A percentile compares a stretch with the other conserved stretches of the same genome.
These are phyloP conservation scores for Fusarium sp. DNA, from an alignment of 2,329 filamentous ascomycete genomes.

Conservation along the genomic window DNA sequence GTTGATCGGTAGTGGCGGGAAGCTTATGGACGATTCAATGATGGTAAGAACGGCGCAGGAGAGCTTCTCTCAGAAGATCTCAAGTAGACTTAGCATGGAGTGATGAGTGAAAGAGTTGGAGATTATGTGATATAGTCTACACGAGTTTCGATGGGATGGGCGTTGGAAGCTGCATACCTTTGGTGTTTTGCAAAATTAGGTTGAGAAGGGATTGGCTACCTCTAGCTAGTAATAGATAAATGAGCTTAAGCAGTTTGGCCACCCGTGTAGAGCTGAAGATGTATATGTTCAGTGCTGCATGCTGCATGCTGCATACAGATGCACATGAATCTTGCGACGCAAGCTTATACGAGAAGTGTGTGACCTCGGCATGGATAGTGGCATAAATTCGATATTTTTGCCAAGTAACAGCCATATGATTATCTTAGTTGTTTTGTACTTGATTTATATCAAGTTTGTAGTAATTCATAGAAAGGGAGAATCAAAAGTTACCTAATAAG, in stretches of 20 bases:
- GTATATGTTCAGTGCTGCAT: neutral
- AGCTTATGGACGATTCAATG: slow-evolving; percentile 50
- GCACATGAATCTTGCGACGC: slow-evolving; percentile 1
- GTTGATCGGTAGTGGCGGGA: slow-evolving; percentile 49
- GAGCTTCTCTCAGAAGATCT: slow-evolving; percentile 51
- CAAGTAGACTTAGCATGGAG: slow-evolving; percentile 27
- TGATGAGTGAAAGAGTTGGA: slow-evolving; percentile 9
- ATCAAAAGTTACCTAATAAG: neutral
- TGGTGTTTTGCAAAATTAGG: slow-evolving; percentile 22
- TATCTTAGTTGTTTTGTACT: neutral
- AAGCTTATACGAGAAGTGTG: slow-evolving; percentile 1
- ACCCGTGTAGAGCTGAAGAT: neutral
- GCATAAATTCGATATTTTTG: neutral
- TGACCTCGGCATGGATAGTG: neutral
- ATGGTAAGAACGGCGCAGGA: slow-evolving; percentile 26
- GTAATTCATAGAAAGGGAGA: neutral
- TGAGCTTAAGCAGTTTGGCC: neutral
- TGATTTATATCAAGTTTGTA: neutral
- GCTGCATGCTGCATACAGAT: slow-evolving; percentile 11
- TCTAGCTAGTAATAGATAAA: slow-evolving; percentile 3
- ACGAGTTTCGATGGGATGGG: slow-evolving; percentile 19
- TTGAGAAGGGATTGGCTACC: slow-evolving; percentile 6
- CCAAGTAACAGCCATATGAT: neutral
- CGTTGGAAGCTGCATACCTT: slow-evolving; percentile 38
- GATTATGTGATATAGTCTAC: slow-evolving; percentile 11